Percentiles rank a stretch among this genome's conserved stretches.
phyloP scores from a whole-genome alignment of 352 stramenopile species.

The Elongisporangium prolatum region DNA sequence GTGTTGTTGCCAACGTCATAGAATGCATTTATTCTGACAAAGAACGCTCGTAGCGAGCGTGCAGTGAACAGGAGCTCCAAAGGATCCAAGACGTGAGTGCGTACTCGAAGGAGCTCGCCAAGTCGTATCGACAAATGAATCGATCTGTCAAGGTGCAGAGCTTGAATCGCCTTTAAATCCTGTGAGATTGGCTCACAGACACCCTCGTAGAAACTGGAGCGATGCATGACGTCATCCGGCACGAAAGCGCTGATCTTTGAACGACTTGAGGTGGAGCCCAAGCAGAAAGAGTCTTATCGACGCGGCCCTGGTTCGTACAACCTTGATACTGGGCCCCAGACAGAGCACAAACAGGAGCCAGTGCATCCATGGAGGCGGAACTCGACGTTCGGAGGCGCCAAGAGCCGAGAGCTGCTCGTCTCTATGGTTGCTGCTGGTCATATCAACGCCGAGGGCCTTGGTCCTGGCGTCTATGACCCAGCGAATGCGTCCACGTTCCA shows the following conservation, averaged over 20 bases:
- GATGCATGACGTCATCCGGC: constrained; percentile 23
- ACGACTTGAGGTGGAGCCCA: constrained; percentile 21
- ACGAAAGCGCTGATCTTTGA: constrained; percentile 22
- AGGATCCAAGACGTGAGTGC: constrained; percentile 16
- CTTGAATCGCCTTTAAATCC: not conserved
- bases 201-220: constrained; percentile 21
- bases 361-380: constrained; percentile 1
- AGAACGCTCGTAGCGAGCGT: constrained; percentile 16
- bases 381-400: constrained; percentile 26
- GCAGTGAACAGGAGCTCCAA: constrained; percentile 32
- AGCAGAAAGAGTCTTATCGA: constrained; percentile 27
- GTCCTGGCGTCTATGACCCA: constrained; percentile 31
- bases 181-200: not conserved
- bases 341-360: not conserved
- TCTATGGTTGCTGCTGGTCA: constrained; percentile 50
- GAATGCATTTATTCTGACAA: not conserved
- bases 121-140: constrained; percentile 42
- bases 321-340: not conserved
- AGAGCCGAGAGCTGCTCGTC: constrained; percentile 35
- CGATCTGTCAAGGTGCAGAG: constrained; percentile 24
- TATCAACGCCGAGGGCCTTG: constrained; percentile 24
- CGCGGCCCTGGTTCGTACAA: constrained; percentile 26
- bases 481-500: constrained; percentile 12
- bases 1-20: not conserved
- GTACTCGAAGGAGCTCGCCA: constrained; percentile 50